Base-by-base conservation (phyloP, 768 basidiomycete genomes). In the Pulveroboletus frians region DNA sequence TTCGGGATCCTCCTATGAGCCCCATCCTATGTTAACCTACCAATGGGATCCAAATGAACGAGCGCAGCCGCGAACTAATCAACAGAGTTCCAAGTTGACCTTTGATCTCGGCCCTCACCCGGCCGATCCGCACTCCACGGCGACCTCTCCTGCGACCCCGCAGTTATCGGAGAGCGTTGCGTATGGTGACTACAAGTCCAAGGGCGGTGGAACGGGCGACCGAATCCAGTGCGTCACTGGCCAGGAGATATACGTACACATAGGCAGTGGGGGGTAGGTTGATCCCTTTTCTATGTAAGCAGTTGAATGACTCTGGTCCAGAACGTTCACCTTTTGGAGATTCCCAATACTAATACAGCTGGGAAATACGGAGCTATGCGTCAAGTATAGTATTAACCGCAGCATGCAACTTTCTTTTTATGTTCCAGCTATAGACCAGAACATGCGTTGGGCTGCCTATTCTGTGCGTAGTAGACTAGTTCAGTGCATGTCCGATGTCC, bases 251-350 rank as follows among this genome's bases (percentile, higher is more conserved):
- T 85, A 79, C 64, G 82, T 86, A 6, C 82, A 85, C 63, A 73
- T 71, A 13, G 79, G 83, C 20, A 64, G 65, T 46, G 73, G 75
- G 42, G 79, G 82, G 81, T 78, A 53, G 44, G 77, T 65, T n/a
- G 18, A 10, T 11, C 15, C 17, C 14, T 5, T 21, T 31, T 31
- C 36, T 21, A 9, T 27, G 35, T 14, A 20, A n/a, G 4, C 9
- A 5, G 21, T 40, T 27, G 15, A 41, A 41, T 50, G 32, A 58
- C 29, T 2, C 7, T 35, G 20, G 21, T 41, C 27, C 51, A 94
- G 92, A 5, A 85, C 86, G 0, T 92, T 81, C 62, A 91, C 91
- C 1, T 99, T 99, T 72, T 98, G 92, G 88, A 78, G 95, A 46
- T 97, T 97, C 71, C 74, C 84, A 60, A 80, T 97, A 41, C 81